These are phyloP conservation scores for Sporothrix dimorphospora DNA, from an alignment of 2,329 filamentous ascomycete genomes.

Conservation along the genomic window DNA sequence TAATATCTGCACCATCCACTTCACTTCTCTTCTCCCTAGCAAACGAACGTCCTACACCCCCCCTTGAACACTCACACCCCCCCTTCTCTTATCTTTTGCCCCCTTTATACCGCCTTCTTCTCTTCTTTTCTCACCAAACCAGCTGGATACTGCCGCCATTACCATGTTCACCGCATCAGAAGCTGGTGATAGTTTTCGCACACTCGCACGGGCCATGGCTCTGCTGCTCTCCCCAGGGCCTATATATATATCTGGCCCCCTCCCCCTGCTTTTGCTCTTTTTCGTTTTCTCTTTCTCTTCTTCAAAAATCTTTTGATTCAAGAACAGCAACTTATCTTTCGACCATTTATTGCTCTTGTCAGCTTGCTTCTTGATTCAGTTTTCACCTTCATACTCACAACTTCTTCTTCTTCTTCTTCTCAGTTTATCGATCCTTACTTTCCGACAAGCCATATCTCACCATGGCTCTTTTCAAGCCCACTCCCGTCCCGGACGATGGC, in stretches of 20 bases:
- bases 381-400: background rate
- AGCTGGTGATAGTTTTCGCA: no score
- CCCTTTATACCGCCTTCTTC: background rate
- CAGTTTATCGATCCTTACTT: background rate
- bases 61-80: background rate
- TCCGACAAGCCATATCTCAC: background rate
- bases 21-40: background rate
- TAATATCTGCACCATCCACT: background rate
- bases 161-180: background rate
- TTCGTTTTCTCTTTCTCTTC: background rate
- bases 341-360: background rate
- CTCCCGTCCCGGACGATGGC: background rate
- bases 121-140: background rate
- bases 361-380: background rate
- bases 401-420: background rate
- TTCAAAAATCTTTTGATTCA: background rate
- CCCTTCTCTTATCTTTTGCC: background rate
- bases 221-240: background rate
- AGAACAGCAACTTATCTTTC: background rate
- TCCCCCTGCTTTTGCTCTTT: background rate
- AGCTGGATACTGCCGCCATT: background rate
- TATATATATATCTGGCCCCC: conserved; percentile 20
- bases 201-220: no score
- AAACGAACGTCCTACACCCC: background rate
- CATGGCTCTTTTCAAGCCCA: background rate